Evolutionary conservation across 2,329 filamentous ascomycete genomes (phyloP).

Genomic region (Scorias spongiosa): DNA sequence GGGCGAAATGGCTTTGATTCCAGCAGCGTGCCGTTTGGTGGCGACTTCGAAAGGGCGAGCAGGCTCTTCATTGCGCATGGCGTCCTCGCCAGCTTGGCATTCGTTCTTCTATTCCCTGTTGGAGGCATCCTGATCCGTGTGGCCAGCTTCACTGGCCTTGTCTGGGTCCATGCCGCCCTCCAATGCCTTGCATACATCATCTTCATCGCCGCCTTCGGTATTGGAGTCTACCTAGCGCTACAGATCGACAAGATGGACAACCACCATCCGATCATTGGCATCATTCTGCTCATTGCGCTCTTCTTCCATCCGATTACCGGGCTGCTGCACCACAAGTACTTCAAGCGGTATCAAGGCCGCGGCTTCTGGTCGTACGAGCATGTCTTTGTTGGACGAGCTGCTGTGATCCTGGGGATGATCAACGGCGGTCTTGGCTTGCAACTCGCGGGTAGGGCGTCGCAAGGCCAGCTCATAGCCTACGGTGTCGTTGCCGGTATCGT

Average conservation of each 20-base stretch:
- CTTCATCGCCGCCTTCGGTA: slow-evolving; percentile 33
- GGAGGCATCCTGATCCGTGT: slow-evolving; percentile 30
- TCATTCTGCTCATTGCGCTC: slow-evolving; percentile 34
- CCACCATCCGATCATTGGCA: slow-evolving; percentile 40
- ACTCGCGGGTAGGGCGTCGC: slow-evolving; percentile 27
- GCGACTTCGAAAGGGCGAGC: background rate
- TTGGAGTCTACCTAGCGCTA: slow-evolving; percentile 36
- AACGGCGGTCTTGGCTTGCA: slow-evolving; percentile 42
- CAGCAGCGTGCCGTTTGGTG: slow-evolving; percentile 1
- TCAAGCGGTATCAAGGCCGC: slow-evolving; percentile 30
- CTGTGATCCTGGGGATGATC: slow-evolving; percentile 38
- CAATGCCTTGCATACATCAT: slow-evolving; percentile 35
- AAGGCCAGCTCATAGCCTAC: slow-evolving; percentile 27
- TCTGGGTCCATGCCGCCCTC: slow-evolving; percentile 30
- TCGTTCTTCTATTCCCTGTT: slow-evolving; percentile 30
- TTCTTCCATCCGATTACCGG: slow-evolving; percentile 41
- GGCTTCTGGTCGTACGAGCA: slow-evolving; percentile 30
- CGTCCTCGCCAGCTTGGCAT: slow-evolving; percentile 27
- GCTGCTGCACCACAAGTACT: slow-evolving; percentile 35
- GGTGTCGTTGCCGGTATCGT: slow-evolving; percentile 34
- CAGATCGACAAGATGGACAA: slow-evolving; percentile 22
- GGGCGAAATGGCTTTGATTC: background rate
- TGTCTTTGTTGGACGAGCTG: slow-evolving; percentile 14
- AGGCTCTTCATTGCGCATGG: slow-evolving; percentile 29
- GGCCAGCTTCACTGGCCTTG: slow-evolving; percentile 26